Conservation (phyloP, 768 basidiomycete genomes). For the Amanita thiersii region DNA sequence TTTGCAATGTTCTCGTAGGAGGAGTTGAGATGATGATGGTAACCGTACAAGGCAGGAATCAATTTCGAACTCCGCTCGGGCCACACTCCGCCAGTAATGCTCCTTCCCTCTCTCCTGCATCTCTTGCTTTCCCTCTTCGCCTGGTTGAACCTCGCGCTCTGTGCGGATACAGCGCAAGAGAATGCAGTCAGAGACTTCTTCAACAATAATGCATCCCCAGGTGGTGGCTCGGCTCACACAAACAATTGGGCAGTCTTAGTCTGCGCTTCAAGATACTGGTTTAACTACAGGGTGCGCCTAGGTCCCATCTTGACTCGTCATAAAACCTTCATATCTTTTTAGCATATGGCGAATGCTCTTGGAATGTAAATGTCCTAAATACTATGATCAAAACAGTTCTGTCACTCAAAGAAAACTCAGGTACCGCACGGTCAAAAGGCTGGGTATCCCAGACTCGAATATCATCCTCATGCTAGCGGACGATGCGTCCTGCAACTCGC, state of each 20-base stretch:
- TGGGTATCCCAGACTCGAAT: conserved; percentile 97
- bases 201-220: conserved; percentile 23
- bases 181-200: conserved; percentile 40
- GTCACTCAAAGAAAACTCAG: conserved; percentile 26
- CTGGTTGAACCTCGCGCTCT: conserved; percentile 24
- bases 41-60: no score
- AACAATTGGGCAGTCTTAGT: conserved; percentile 99
- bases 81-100: conserved; percentile 21
- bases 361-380: conserved; percentile 61
- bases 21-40: no score
- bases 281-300: conserved; percentile 85
- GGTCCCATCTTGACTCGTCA: neutral
- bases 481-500: conserved; percentile 87
- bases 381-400: neutral
- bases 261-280: conserved; percentile 93
- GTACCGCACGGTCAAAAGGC: conserved; percentile 96
- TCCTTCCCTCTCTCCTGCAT: conserved; percentile 20
- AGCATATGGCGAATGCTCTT: conserved; percentile 99
- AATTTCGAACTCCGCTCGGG: neutral
- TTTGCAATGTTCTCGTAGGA: no score
- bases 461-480: conserved; percentile 99
- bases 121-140: conserved; percentile 25
- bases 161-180: conserved; percentile 22
- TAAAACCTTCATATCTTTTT: conserved; percentile 6
- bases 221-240: conserved; percentile 52